Evolutionary conservation across 495 filamentous ascomycete genomes (phyloP), one percentile per base, ranked within the genome.

Genomic region (Xylaria cubensis): DNA sequence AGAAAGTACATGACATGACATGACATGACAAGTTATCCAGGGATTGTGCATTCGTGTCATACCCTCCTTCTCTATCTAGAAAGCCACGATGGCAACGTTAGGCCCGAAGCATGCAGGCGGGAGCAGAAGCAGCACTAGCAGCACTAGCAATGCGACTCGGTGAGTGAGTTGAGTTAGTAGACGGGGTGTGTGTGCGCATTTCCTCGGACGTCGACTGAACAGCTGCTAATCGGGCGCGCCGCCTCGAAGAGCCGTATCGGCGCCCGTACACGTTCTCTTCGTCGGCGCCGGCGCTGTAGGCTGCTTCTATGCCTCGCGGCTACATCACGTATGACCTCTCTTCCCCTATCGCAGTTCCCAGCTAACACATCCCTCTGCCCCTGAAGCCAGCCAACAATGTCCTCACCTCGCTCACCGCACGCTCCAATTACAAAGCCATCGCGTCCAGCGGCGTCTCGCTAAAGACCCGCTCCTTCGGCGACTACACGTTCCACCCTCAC

Each of bases 251-350:
- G 29, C 58, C 34, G 58, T 41, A 17, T 17, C 61, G 10, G 21
- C 36, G 46, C 83, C 85, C 26, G 78, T 83, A n/a, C 79, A 86
- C 63, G 80, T 88, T 71, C 80, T 89, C 71, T 86, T 90, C 68
- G 84, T 89, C 64, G 88, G 88, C 69, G 87, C 87, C 24, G 88
- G 88, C 53, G 88, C 88, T 59, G 86, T 90, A 24, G 88, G 88
- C 39, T 87, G 86, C 69, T 89, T 90, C 80, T 90, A 89, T 71
- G 88, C 86, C 29, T 88, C 86, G 17, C 80, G 88, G 42, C 77
- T 89, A 46, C 86, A 88, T 72, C 81, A 84, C 72, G 85, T 84
- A 76, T 73, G 83, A 74, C 81, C 44, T 0, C 66, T 21, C 24
- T 24, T 24, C 15, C 6, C 32, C 48, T 26, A 0, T 26, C 26